Base-by-base conservation (phyloP, 495 filamentous ascomycete genomes). In the Chaetomium cochliodes region DNA sequence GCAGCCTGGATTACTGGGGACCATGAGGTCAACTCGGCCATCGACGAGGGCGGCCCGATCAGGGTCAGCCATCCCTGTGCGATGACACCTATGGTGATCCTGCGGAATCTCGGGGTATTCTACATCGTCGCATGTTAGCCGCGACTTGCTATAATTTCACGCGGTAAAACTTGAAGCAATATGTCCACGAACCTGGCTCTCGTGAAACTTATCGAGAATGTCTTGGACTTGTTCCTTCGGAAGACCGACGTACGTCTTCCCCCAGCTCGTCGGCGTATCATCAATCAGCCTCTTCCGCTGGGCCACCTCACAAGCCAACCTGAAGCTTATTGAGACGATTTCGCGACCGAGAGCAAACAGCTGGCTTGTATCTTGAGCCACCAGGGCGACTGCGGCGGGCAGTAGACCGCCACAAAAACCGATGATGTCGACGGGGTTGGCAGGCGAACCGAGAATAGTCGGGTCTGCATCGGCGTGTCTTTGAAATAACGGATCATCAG, bases 41-140 rank as follows among this genome's bases (percentile, higher is more conserved):
- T 50, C 8, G 46, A 50, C 18, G 46, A 50, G 4, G 46, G 46
- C 6, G 46, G 46, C 16, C 46, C 46, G n/a, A 50, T 50, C 20
- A 50, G n/a, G 12, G 46, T 50, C 46, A 50, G n/a, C 46, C 46
- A 50, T 2, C 46, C 46, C 46, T 50, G 18, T 50, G 46, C 46
- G 8, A 50, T 20, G 6, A 50, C 46, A 2, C 46, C 46, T 3
- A 50, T 50, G 46, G 46, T 20, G 9, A 50, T 50, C 46, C 46
- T 20, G 8, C 46, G 46, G 46, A 50, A 50, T 18, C 9, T 50
- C 8, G 46, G 46, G 20, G 23, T 50, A 20, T 23, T 20, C 46
- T 50, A n/a, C 8, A 6, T 23, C 9, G 18, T 23, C 9, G n/a
- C 18, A 20, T 20, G 46, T 50, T 50, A 50, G 46, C 20, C 2